A percentile compares a stretch with the other conserved stretches of the same genome.
Evolutionary conservation across 257 asterid species (phyloP).

Genomic region (Gentiana macrophylla): DNA sequence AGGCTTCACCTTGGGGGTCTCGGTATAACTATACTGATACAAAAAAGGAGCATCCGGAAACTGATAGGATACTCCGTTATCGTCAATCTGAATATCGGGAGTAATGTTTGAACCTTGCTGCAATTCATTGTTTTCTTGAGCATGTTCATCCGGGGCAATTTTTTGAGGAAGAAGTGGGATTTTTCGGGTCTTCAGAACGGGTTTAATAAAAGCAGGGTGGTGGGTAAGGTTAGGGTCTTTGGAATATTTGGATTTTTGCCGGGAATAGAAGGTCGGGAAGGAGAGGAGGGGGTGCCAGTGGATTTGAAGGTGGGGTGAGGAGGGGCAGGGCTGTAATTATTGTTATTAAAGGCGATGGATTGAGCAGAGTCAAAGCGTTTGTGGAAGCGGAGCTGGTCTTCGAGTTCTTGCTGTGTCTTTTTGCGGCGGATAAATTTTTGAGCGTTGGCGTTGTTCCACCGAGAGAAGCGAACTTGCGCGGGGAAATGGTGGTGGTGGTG

Average conservation of each 20-base stretch:
- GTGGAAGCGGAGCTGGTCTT: constrained; percentile 62
- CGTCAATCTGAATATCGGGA: constrained; percentile 49
- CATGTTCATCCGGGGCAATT: not conserved
- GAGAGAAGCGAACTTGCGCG: constrained; percentile 73
- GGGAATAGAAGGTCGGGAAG: constrained; percentile 77
- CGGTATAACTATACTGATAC: constrained; percentile 94
- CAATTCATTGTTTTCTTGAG: not conserved
- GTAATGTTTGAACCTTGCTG: constrained; percentile 9
- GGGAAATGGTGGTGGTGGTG: constrained; percentile 31
- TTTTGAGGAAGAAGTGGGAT: constrained; percentile 11
- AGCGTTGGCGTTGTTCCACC: constrained; percentile 99
- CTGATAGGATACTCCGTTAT: constrained; percentile 61
- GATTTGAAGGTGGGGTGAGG: constrained; percentile 34
- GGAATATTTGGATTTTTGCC: constrained; percentile 81
- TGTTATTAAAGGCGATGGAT: constrained; percentile 51
- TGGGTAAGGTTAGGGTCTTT: constrained; percentile 16
- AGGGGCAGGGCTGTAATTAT: constrained; percentile 74
- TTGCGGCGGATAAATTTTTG: constrained; percentile 52
- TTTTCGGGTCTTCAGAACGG: constrained; percentile 24
- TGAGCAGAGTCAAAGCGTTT: constrained; percentile 70
- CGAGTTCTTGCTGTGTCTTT: constrained; percentile 59
- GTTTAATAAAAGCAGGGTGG: constrained; percentile 53
- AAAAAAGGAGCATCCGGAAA: constrained; percentile 75
- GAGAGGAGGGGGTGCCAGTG: constrained; percentile 79
- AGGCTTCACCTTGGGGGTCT: constrained; percentile 84